Evolutionary conservation across 2,329 filamentous ascomycete genomes (phyloP).

Genomic region (Raffaelea albimanens): DNA sequence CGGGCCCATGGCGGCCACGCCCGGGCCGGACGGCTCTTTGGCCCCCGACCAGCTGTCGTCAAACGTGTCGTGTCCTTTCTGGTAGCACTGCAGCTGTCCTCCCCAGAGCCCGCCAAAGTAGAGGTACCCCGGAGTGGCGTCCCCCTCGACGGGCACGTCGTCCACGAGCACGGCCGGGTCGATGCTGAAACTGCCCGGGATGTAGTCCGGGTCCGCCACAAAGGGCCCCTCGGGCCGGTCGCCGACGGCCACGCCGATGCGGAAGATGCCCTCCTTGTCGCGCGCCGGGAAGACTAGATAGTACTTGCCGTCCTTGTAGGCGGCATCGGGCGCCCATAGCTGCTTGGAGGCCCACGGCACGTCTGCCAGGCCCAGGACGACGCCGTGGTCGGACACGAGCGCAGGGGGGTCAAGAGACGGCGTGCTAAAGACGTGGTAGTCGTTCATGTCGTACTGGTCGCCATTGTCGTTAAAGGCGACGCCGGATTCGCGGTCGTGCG

Average conservation of each 20-base stretch:
- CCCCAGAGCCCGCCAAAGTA: slow-evolving; percentile 79
- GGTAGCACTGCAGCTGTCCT: slow-evolving; percentile 71
- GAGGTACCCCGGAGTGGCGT: slow-evolving; percentile 41
- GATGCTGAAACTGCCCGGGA: slow-evolving; percentile 64
- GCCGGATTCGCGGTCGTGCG: slow-evolving; percentile 67
- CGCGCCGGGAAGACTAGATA: slow-evolving; percentile 72
- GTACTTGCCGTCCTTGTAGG: slow-evolving; percentile 54
- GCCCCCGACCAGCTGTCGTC: slow-evolving; percentile 44
- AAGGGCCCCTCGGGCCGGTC: slow-evolving; percentile 62
- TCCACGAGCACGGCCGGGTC: slow-evolving; percentile 71
- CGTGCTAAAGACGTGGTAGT: slow-evolving; percentile 69
- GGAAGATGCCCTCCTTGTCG: slow-evolving; percentile 60
- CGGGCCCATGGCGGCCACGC: slow-evolving; percentile 50
- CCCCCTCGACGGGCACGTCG: slow-evolving; percentile 54
- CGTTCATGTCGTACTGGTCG: slow-evolving; percentile 75
- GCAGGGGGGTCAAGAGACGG: slow-evolving; percentile 41
- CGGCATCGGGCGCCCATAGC: slow-evolving; percentile 73
- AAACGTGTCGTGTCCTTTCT: slow-evolving; percentile 39
- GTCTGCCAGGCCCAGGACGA: slow-evolving; percentile 54
- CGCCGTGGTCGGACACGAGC: slow-evolving; percentile 62
- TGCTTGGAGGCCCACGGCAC: slow-evolving; percentile 72
- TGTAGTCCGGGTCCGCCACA: slow-evolving; percentile 51
- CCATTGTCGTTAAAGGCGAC: slow-evolving; percentile 75
- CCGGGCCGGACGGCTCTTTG: slow-evolving; percentile 48
- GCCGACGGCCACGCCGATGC: slow-evolving; percentile 62